Evolutionary conservation across 306 rosid genomes (phyloP), one percentile per base, ranked within the genome.

Genomic region (Quercus rubra): DNA sequence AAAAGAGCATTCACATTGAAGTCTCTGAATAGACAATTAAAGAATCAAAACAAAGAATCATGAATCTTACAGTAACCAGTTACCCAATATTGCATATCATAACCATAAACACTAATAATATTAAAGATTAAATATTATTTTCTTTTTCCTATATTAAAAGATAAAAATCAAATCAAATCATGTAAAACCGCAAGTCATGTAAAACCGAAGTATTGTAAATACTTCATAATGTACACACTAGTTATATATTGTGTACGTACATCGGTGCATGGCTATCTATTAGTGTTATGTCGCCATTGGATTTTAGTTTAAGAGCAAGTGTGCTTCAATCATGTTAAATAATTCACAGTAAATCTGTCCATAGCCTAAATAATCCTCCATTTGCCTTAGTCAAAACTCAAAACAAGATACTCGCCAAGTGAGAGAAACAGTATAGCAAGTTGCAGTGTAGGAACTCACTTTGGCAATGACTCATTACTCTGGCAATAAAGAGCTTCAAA

Each of bases 401-500:
- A 38, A 6, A 38, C 43, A n/a, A 55, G 7, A 75, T 54, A 62
- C 1, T 38, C 10, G 46, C 18, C 46, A 17, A 46, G 35, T 49
- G 11, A 14, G 55, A 72, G 28, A 33, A 67, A 19, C 25, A 67
- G n/a, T 56, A 21, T 55, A 66, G 30, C 4, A 56, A 62, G 13
- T 12, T 5, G 72, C 21, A 58, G 0, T 14, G 51, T 4, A 27
- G 1, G 9, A 68, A 85, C 91, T 86, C 82, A 88, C 94, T 5
- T 5, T 28, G 64, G 82, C 28, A 72, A 51, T 27, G 78, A 78
- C 71, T 82, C 78, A 55, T 38, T 80, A 78, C 85, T 76, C 78
- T 76, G 88, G 84, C 94, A 91, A 79, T 91, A 92, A 46, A 94
- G 93, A 78, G 89, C 83, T 83, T 88, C 93, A 30, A 91, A 92